A percentile compares a stretch with the other conserved stretches of the same genome.
Evolutionary conservation across 768 basidiomycete genomes (phyloP).

Genomic region (Macrolepiota albuminosa): DNA sequence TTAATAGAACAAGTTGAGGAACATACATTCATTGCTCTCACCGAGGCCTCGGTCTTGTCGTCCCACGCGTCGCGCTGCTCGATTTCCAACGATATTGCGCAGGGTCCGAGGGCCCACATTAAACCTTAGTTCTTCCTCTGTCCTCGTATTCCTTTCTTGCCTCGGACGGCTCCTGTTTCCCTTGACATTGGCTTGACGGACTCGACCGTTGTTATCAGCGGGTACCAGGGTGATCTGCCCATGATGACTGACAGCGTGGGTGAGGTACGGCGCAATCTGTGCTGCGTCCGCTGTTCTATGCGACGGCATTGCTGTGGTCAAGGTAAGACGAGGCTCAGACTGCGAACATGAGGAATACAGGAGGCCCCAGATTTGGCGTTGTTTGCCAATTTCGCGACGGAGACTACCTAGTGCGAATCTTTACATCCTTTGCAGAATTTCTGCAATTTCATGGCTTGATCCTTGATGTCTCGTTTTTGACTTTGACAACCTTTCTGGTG

Average conservation of each 20-base stretch:
- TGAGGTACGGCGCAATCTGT: conserved; percentile 52
- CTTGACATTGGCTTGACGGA: conserved; percentile 42
- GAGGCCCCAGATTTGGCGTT: conserved; percentile 35
- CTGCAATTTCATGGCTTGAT: too few relatives aligned
- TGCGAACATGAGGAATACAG: conserved; percentile 35
- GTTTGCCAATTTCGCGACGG: conserved; percentile 20
- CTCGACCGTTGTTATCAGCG: conserved; percentile 46
- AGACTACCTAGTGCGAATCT: too few relatives aligned
- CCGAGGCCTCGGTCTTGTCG: conserved; percentile 25
- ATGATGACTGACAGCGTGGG: conserved; percentile 50
- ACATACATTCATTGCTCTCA: conserved; percentile 20
- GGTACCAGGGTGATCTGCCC: conserved; percentile 46
- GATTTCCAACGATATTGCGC: conserved; percentile 19
- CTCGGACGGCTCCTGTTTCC: conserved; percentile 30
- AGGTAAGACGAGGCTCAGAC: conserved; percentile 23
- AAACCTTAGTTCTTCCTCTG: conserved; percentile 43
- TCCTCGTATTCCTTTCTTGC: conserved; percentile 34
- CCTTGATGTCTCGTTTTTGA: too few relatives aligned
- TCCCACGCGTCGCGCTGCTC: conserved; percentile 23
- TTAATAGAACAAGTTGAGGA: conserved; percentile 1
- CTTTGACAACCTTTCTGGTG: too few relatives aligned
- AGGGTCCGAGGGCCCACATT: conserved; percentile 36
- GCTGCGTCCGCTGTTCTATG: conserved; percentile 46
- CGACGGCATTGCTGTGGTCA: conserved; percentile 39
- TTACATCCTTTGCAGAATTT: too few relatives aligned